phyloP scores from a whole-genome alignment of 352 stramenopile species.

The Phytopythium oedochilum region DNA sequence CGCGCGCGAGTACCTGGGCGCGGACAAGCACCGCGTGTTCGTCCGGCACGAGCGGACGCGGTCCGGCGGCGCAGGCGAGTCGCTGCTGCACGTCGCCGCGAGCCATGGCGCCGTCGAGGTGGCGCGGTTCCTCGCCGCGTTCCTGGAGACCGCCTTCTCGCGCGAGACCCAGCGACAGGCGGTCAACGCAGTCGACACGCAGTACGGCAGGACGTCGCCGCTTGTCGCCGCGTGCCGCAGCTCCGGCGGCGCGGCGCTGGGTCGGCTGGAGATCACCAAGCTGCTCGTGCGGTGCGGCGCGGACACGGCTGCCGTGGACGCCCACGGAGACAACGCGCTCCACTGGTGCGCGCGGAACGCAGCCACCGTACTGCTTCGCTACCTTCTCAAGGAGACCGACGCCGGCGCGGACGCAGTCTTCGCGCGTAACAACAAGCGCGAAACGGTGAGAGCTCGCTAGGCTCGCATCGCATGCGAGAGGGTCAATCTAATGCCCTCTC shows the following conservation, averaged over 20 bases:
- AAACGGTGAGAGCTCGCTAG: slow-evolving; percentile 50
- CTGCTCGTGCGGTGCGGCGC: slow-evolving; percentile 41
- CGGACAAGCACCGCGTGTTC: slow-evolving; percentile 25
- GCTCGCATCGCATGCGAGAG: too few species aligned
- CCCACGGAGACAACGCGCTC: slow-evolving; percentile 57
- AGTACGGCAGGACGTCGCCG: slow-evolving; percentile 42
- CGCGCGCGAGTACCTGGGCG: slow-evolving; percentile 28
- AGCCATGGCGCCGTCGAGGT: slow-evolving; percentile 30
- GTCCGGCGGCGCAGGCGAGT: slow-evolving; percentile 19
- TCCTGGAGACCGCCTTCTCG: slow-evolving; percentile 27
- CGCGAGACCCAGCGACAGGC: slow-evolving; percentile 19
- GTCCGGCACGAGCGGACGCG: slow-evolving; percentile 18
- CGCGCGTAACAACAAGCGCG: slow-evolving; percentile 46
- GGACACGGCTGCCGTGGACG: slow-evolving; percentile 38
- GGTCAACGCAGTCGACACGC: slow-evolving; percentile 47
- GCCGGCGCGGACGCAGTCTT: slow-evolving; percentile 37
- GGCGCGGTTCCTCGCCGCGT: slow-evolving; percentile 24
- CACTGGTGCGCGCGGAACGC: slow-evolving; percentile 67
- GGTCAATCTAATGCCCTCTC: too few species aligned
- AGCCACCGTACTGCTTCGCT: slow-evolving; percentile 43
- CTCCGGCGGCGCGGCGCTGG: slow-evolving; percentile 26
- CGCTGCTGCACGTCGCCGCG: slow-evolving; percentile 54
- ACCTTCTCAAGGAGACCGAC: slow-evolving; percentile 53
- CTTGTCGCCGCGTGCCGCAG: slow-evolving; percentile 58
- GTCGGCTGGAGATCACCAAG: slow-evolving; percentile 43